Base-by-base conservation (phyloP, 495 filamentous ascomycete genomes). In the Venustampulla echinocandica region DNA sequence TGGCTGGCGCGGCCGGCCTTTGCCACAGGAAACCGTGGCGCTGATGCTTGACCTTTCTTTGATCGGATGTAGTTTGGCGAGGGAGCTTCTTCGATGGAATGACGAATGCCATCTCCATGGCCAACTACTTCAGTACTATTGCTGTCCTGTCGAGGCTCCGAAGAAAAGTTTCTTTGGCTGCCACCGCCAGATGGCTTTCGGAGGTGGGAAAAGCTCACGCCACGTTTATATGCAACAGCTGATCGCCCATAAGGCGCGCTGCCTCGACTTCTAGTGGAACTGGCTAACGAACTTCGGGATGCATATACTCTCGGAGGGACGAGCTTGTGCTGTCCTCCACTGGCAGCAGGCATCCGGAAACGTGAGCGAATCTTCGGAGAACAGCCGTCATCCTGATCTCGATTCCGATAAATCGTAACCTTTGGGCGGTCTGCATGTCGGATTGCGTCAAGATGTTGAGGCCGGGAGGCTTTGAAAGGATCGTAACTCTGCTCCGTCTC, bases 181-280 rank as follows among this genome's bases (percentile, higher is more conserved):
- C 5, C 54, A 47, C 10, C 46, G n/a, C n/a, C n/a, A 46, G 46
- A 55, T 37, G 45, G 55, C 50, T 33, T 58, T 57, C 42, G 56
- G 53, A 50, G 53, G 52, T 85, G 81, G 2, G 71, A 74, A 56
- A 97, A 97, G 58, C 81, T 84, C n/a, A 95, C 82, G 44, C 79
- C 80, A 7, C 89, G 80, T 57, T 79, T 90, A 55, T 79, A 74
- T 46, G 81, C 80, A 34, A 68, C 69, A 20, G 75, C 75, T n/a
- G 70, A 70, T 46, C 74, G 71, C 33, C 64, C 63, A 23, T 64
- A 61, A 3, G 62, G 49, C 42, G 51, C 66, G 41, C 76, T 73
- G 21, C 73, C 68, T 2, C 74, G 68, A 49, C 74, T 82, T 35
- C 68, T 69, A 41, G 77, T 78, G 4, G 83, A 85, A 59, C 77